Percentiles rank a stretch among this genome's conserved stretches.
Evolutionary conservation across 2,329 filamentous ascomycete genomes (phyloP).

Genomic region (Alternaria sp.): DNA sequence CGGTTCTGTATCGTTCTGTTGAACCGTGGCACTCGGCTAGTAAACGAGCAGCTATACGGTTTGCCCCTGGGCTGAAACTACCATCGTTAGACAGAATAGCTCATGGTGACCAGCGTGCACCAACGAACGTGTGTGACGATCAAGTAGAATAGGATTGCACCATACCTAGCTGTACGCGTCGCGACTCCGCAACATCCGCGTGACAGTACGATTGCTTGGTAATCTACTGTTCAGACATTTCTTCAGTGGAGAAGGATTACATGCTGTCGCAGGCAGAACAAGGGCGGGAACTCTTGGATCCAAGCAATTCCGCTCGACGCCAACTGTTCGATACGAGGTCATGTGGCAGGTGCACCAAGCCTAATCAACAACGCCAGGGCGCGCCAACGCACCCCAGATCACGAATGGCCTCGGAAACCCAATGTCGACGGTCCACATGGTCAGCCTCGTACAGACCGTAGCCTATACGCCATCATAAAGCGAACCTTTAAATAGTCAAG

Average conservation of each 20-base stretch:
- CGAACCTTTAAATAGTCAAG: background rate
- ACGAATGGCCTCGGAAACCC: background rate
- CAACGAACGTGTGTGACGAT: background rate
- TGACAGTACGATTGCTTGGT: background rate
- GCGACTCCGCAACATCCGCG: background rate
- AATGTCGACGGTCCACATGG: background rate
- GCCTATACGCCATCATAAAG: background rate
- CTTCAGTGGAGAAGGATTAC: background rate
- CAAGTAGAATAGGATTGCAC: background rate
- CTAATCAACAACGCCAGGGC: slow-evolving; percentile 11
- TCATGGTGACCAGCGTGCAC: slow-evolving; percentile 10
- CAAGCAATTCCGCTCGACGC: slow-evolving; percentile 31
- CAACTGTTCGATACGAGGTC: slow-evolving; percentile 10
- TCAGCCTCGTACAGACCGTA: background rate
- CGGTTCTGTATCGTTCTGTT: slow-evolving; percentile 18
- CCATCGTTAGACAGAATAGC: background rate
- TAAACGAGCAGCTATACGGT: background rate
- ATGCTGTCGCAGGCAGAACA: background rate
- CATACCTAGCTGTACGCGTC: background rate
- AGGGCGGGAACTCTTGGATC: slow-evolving; percentile 33
- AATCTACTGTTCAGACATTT: background rate
- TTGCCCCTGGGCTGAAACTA: background rate
- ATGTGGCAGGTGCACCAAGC: slow-evolving; percentile 11
- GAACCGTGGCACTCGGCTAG: slow-evolving; percentile 11
- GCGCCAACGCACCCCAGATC: slow-evolving; percentile 25